A percentile compares a stretch with the other conserved stretches of the same genome.
Conservation (phyloP, 108 stramenopile genomes). For the Parietichytrium sp. region DNA sequence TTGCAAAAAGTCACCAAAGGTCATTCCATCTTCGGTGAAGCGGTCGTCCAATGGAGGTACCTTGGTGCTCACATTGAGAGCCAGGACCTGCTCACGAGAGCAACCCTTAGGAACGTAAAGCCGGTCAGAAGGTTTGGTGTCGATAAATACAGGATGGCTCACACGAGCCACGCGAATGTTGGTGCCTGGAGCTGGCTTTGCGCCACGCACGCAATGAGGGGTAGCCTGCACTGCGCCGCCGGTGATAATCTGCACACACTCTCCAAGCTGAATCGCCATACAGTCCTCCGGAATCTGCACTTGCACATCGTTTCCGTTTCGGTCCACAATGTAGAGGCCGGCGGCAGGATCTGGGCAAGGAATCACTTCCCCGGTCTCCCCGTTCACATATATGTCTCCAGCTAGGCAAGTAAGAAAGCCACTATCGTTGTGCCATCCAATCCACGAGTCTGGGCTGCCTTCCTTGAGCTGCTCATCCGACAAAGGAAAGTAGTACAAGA, state of each 20-base stretch:
- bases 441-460: slow-evolving; percentile 73
- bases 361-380: slow-evolving; percentile 64
- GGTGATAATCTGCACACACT: slow-evolving; percentile 83
- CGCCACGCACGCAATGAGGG: slow-evolving; percentile 82
- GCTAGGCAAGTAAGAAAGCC: slow-evolving; percentile 86
- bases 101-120: slow-evolving; percentile 64
- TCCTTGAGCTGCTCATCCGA: slow-evolving; percentile 39
- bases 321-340: slow-evolving; percentile 75
- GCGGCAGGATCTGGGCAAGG: slow-evolving; percentile 66
- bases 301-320: slow-evolving; percentile 58
- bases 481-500: slow-evolving; percentile 85
- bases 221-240: slow-evolving; percentile 80
- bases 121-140: slow-evolving; percentile 71
- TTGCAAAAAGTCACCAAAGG: slow-evolving; percentile 82
- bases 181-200: slow-evolving; percentile 28
- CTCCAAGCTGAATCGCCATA: slow-evolving; percentile 87
- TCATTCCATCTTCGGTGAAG: slow-evolving; percentile 73
- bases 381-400: slow-evolving; percentile 77
- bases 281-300: slow-evolving; percentile 78
- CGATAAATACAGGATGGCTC: slow-evolving; percentile 78
- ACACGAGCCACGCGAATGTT: slow-evolving; percentile 60
- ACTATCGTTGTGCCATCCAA: slow-evolving; percentile 87
- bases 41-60: slow-evolving; percentile 74
- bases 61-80: slow-evolving; percentile 55
- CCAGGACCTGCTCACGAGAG: slow-evolving; percentile 55